Percentiles rank a stretch among this genome's conserved stretches.
These are phyloP conservation scores for Cryptosporidium viatorum DNA, from an alignment of 169 alveolate species.

Conservation along the genomic window DNA sequence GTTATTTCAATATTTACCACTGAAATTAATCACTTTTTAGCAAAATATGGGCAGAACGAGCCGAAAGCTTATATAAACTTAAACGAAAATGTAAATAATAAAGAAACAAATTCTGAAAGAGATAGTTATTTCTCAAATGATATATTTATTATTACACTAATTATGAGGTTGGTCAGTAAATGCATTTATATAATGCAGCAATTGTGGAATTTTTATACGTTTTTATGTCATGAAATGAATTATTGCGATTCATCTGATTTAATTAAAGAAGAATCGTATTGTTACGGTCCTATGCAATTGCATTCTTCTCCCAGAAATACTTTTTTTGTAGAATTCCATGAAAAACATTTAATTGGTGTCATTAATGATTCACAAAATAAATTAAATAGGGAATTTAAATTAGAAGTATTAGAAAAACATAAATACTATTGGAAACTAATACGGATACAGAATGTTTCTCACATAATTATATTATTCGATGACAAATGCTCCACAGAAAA, in stretches of 20 bases:
- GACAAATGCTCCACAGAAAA: slow-evolving; percentile 41
- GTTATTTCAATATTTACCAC: slow-evolving; percentile 3
- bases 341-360: background rate
- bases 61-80: background rate
- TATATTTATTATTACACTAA: background rate
- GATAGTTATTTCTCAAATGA: background rate
- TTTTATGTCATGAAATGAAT: background rate
- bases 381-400: background rate
- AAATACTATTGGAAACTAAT: slow-evolving; percentile 39
- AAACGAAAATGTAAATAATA: background rate
- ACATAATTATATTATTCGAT: slow-evolving; percentile 41
- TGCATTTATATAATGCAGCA: background rate
- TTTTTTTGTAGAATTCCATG: slow-evolving; percentile 8
- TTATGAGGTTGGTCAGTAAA: background rate
- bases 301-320: slow-evolving; percentile 26
- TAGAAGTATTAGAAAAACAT: background rate
- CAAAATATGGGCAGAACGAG: background rate
- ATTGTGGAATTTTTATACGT: background rate
- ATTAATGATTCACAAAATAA: background rate
- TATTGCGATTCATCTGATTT: background rate
- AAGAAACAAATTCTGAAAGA: background rate
- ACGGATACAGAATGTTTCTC: slow-evolving; percentile 64
- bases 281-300: slow-evolving; percentile 21
- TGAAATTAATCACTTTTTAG: background rate
- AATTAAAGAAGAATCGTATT: slow-evolving; percentile 2